Evolutionary conservation across 352 stramenopile species (phyloP).

Genomic region (Saprolegnia diclina): DNA sequence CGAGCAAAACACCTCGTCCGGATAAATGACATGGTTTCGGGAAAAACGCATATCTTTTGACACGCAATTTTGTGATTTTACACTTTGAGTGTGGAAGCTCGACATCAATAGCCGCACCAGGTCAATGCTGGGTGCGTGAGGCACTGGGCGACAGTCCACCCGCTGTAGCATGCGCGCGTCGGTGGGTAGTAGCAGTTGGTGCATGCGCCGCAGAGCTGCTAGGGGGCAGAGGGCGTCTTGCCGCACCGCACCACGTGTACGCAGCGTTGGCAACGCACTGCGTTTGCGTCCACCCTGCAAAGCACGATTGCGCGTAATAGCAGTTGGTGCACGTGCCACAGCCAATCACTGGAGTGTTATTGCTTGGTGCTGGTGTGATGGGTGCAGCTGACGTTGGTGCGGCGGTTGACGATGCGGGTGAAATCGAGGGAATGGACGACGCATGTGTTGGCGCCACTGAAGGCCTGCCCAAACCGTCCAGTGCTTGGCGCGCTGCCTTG

Average conservation of each 20-base stretch:
- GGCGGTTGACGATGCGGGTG: slow-evolving; percentile 1
- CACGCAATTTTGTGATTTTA: no score
- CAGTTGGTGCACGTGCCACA: slow-evolving; percentile 11
- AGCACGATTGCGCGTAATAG: slow-evolving; percentile 21
- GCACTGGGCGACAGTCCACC: neutral
- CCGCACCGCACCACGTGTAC: neutral
- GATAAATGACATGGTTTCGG: neutral
- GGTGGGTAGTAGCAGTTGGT: neutral
- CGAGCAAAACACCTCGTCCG: neutral
- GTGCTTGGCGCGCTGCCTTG: neutral
- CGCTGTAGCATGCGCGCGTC: neutral
- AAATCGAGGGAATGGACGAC: neutral
- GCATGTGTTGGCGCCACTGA: neutral
- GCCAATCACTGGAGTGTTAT: neutral
- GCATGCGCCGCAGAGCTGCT: neutral
- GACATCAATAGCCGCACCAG: no score
- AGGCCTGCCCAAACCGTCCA: neutral
- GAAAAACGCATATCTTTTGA: neutral
- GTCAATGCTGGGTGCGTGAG: no score
- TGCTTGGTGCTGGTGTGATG: neutral
- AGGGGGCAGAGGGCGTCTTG: neutral
- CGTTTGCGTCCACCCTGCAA: slow-evolving; percentile 12
- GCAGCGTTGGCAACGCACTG: neutral
- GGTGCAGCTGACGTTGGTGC: neutral
- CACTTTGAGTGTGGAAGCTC: no score